A percentile compares a stretch with the other conserved stretches of the same genome.
These are phyloP conservation scores for Candida orba DNA, from an alignment of 805 yeast species.

Conservation along the genomic window DNA sequence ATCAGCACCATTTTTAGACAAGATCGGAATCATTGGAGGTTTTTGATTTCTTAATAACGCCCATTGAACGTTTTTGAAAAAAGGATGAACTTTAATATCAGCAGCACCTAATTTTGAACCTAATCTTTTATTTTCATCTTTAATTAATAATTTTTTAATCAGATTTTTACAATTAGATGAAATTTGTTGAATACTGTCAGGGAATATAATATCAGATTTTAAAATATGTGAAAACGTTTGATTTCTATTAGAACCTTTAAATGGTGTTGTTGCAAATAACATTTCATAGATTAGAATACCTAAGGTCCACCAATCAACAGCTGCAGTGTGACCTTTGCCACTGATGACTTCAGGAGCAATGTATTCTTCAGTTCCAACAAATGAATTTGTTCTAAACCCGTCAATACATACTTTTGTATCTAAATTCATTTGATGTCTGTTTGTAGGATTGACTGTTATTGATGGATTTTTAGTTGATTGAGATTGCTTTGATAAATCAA, in stretches of 20 bases:
- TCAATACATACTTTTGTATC: constrained; percentile 95
- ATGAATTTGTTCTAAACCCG: constrained; percentile 94
- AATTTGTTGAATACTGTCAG: constrained; percentile 51
- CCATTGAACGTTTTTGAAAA: constrained; percentile 92
- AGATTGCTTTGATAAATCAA: constrained; percentile 88
- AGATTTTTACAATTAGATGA: constrained; percentile 73
- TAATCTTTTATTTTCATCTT: constrained; percentile 81
- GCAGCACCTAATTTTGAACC: constrained; percentile 95
- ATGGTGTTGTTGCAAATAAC: constrained; percentile 94
- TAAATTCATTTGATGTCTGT: constrained; percentile 49
- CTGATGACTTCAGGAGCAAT: constrained; percentile 97
- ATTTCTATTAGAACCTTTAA: constrained; percentile 85
- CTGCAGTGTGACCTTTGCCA: constrained; percentile 95
- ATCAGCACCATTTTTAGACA: constrained; percentile 47
- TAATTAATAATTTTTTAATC: constrained; percentile 73
- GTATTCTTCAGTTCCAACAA: constrained; percentile 98
- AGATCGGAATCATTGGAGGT: constrained; percentile 93
- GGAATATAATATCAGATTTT: constrained; percentile 76
- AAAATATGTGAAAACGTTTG: constrained; percentile 84
- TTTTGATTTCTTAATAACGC: constrained; percentile 85
- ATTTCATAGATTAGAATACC: constrained; percentile 91
- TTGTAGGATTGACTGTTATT: constrained; percentile 29
- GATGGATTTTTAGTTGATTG: constrained; percentile 72
- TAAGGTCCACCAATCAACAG: constrained; percentile 99
- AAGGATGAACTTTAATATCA: constrained; percentile 85